phyloP scores from a whole-genome alignment of 2,329 filamentous ascomycete species.

The Alternaria triticina region DNA sequence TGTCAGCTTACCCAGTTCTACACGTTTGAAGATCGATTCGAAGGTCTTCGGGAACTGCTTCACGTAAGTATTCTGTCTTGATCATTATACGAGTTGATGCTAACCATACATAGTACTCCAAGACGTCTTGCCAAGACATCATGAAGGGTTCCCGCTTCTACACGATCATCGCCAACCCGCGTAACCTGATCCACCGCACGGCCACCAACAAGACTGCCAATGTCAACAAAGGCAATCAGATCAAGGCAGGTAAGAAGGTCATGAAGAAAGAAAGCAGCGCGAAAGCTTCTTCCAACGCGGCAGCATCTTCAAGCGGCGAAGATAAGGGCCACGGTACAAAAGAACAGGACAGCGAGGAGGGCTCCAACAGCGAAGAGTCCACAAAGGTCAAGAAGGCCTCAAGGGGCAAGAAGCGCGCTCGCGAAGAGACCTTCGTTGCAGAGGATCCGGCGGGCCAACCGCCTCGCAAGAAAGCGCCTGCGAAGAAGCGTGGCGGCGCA shows the following conservation, averaged over 20 bases:
- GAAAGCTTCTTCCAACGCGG: too few species aligned
- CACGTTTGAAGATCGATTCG: constrained; percentile 17
- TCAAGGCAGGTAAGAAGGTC: background rate
- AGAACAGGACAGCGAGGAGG: background rate
- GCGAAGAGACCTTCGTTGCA: background rate
- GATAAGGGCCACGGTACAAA: background rate
- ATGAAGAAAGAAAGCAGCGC: background rate
- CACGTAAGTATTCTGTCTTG: background rate
- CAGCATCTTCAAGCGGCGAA: background rate
- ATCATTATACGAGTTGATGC: background rate
- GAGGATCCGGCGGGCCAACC: background rate
- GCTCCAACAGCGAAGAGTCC: background rate
- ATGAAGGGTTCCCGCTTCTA: constrained; percentile 17
- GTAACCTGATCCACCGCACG: constrained; percentile 5
- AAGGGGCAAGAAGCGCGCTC: background rate
- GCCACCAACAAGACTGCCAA: constrained; percentile 14
- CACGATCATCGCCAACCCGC: constrained; percentile 10
- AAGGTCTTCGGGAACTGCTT: constrained; percentile 7
- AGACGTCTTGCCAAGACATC: constrained; percentile 13
- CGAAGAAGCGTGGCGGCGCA: background rate
- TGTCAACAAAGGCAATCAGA: background rate
- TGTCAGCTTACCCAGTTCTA: constrained; percentile 10
- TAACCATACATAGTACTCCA: constrained; percentile 7
- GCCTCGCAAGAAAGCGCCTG: background rate
- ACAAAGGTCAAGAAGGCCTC: background rate